Evolutionary conservation across 257 asterid genomes (phyloP).

Genomic region (Marsdenia floribunda): DNA sequence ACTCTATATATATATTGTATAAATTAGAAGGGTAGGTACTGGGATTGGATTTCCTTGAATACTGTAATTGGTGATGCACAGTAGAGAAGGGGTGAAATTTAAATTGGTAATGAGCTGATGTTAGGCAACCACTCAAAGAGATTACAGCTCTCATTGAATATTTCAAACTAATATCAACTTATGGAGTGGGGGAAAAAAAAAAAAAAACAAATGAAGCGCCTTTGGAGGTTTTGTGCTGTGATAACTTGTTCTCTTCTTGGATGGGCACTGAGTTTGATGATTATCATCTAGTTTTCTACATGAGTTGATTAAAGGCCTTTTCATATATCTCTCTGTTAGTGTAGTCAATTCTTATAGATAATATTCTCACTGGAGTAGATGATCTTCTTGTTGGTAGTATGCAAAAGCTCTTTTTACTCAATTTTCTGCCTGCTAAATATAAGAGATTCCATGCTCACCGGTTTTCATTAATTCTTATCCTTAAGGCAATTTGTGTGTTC

Average conservation of each 20-base stretch:
- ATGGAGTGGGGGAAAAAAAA: neutral
- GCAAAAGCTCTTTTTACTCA: neutral
- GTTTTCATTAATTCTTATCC: neutral
- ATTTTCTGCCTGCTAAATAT: neutral
- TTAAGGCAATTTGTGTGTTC: neutral
- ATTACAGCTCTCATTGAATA: neutral
- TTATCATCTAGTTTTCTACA: neutral
- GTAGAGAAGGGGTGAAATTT: neutral
- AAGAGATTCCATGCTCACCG: neutral
- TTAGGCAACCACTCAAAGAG: neutral
- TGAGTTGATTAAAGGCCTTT: neutral
- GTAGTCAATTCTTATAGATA: neutral
- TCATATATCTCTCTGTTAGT: neutral
- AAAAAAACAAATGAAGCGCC: neutral
- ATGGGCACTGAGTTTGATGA: neutral
- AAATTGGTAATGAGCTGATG: neutral
- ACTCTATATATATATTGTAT: neutral
- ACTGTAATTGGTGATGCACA: neutral
- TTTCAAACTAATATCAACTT: neutral
- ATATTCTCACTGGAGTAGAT: neutral
- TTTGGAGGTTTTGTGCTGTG: neutral
- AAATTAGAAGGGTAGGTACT: neutral
- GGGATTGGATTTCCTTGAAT: neutral
- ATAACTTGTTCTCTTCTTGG: neutral
- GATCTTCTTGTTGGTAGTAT: neutral